These are phyloP conservation scores for Candida nanaspora DNA, from an alignment of 805 yeast species.

Conservation along the genomic window DNA sequence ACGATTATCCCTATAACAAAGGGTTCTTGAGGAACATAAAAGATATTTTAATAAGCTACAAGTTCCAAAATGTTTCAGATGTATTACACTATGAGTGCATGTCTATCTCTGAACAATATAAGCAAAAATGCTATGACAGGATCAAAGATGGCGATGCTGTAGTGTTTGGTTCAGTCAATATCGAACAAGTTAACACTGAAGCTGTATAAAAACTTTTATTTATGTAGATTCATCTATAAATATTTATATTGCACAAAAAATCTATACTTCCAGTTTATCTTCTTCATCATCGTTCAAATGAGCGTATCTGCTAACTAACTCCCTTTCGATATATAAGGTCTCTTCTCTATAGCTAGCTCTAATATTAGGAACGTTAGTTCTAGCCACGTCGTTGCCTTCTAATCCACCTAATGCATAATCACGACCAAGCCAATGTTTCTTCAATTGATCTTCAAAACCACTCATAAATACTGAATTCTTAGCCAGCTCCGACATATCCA, in stretches of 20 bases:
- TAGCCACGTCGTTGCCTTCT: slow-evolving; percentile 84
- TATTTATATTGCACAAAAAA: no score
- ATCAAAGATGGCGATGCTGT: slow-evolving; percentile 20
- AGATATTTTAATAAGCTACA: slow-evolving; percentile 19
- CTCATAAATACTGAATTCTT: slow-evolving; percentile 86
- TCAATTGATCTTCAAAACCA: slow-evolving; percentile 85
- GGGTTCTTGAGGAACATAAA: slow-evolving; percentile 31
- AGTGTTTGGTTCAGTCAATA: slow-evolving; percentile 15
- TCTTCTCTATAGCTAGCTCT: slow-evolving; percentile 81
- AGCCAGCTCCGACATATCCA: slow-evolving; percentile 97
- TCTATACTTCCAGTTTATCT: no score
- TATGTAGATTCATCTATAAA: not conserved
- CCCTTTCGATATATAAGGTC: slow-evolving; percentile 65
- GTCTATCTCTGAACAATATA: slow-evolving; percentile 17
- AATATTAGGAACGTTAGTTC: slow-evolving; percentile 90
- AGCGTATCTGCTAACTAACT: slow-evolving; percentile 56
- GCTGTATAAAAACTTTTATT: no score
- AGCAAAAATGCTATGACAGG: slow-evolving; percentile 11
- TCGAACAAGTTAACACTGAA: no score
- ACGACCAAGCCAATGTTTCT: slow-evolving; percentile 89
- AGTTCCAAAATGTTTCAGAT: slow-evolving; percentile 8
- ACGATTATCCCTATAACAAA: slow-evolving; percentile 28
- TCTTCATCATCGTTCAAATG: slow-evolving; percentile 5
- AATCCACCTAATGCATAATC: slow-evolving; percentile 50
- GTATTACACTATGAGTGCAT: slow-evolving; percentile 22